phyloP scores from a whole-genome alignment of 306 rosid genomes.

The Senna tora region DNA sequence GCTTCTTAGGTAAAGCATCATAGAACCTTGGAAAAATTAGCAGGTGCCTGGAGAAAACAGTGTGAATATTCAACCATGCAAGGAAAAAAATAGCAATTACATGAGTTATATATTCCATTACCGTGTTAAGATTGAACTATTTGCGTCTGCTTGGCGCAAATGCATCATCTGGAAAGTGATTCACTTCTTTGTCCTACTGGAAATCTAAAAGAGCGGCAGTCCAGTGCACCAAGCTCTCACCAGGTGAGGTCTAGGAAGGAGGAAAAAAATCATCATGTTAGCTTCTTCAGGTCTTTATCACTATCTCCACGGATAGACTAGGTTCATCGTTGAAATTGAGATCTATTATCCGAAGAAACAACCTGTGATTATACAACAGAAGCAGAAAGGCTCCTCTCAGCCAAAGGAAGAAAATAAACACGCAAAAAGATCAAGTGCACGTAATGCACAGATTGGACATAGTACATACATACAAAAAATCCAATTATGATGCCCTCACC shows the following conservation, averaged over 20 bases:
- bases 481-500: slow-evolving; percentile 29
- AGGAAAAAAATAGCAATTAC: background rate
- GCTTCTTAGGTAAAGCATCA: slow-evolving; percentile 5
- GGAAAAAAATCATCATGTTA: too few relatives aligned
- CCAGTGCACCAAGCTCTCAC: too few relatives aligned
- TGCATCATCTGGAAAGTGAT: slow-evolving; percentile 25
- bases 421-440: slow-evolving; percentile 2
- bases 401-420: background rate
- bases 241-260: too few relatives aligned
- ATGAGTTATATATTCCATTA: background rate
- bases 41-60: slow-evolving; percentile 27
- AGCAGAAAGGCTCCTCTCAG: slow-evolving; percentile 11
- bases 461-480: slow-evolving; percentile 17
- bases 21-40: slow-evolving; percentile 26
- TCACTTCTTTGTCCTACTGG: slow-evolving; percentile 17
- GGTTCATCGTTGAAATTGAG: background rate
- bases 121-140: slow-evolving; percentile 24
- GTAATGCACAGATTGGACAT: background rate
- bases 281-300: slow-evolving; percentile 30
- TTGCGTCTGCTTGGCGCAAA: slow-evolving; percentile 5
- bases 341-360: slow-evolving; percentile 15
- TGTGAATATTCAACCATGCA: background rate
- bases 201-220: too few relatives aligned
- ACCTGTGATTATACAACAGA: slow-evolving; percentile 19
- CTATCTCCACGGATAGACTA: background rate